A percentile compares a stretch with the other conserved stretches of the same genome.
phyloP scores from a whole-genome alignment of 2,329 filamentous ascomycete species.

The Botrytis sinoallii region DNA sequence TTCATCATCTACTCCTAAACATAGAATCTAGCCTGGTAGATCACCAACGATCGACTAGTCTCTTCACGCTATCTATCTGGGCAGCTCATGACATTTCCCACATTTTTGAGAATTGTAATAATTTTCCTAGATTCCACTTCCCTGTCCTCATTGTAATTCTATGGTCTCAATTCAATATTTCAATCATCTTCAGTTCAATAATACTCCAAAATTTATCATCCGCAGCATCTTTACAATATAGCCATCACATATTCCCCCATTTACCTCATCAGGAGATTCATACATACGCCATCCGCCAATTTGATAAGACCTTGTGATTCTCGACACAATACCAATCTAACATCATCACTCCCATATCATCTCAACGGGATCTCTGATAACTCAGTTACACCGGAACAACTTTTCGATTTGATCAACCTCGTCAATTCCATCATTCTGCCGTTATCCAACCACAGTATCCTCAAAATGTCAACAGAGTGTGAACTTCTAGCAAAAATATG shows the following conservation, averaged over 20 bases:
- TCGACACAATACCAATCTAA: neutral
- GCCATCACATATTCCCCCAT: neutral
- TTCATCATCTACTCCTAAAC: neutral
- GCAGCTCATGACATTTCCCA: neutral
- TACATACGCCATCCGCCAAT: neutral
- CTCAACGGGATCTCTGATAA: neutral
- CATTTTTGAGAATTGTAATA: neutral
- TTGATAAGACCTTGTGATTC: neutral
- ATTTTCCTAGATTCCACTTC: neutral
- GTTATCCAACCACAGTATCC: neutral
- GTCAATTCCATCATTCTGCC: neutral
- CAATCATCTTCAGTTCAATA: neutral
- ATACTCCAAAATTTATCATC: neutral
- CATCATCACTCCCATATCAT: neutral
- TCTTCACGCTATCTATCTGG: neutral
- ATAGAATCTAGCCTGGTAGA: neutral
- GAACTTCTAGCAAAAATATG: neutral
- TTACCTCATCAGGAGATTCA: neutral
- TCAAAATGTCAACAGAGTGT: neutral
- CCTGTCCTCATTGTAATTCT: neutral
- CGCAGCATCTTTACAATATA: neutral
- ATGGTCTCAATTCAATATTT: neutral
- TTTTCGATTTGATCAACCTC: neutral
- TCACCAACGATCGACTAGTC: neutral
- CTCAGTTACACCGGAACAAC: neutral